A percentile compares a stretch with the other conserved stretches of the same genome.
These are phyloP conservation scores for Mycena latifolia DNA, from an alignment of 768 basidiomycete species.

Conservation along the genomic window DNA sequence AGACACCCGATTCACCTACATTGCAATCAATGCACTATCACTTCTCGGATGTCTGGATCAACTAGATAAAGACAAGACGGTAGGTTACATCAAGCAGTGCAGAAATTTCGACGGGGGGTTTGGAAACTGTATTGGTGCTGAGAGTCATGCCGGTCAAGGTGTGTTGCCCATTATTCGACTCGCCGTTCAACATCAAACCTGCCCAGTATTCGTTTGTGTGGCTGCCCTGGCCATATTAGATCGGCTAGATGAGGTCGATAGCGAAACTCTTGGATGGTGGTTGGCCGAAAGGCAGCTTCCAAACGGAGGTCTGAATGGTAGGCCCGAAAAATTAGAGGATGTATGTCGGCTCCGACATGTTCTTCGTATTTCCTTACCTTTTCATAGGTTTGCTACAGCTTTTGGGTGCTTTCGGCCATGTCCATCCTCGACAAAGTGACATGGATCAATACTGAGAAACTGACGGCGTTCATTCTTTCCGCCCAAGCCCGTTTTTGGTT, in stretches of 20 bases:
- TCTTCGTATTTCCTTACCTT: not conserved
- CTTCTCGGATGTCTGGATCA: slow-evolving; percentile 81
- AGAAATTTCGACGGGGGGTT: slow-evolving; percentile 97
- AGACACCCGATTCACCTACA: slow-evolving; percentile 93
- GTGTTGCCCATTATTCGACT: slow-evolving; percentile 13
- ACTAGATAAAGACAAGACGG: slow-evolving; percentile 76
- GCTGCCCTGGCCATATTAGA: slow-evolving; percentile 91
- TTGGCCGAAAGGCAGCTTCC: slow-evolving; percentile 93
- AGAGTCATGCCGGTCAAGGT: slow-evolving; percentile 96
- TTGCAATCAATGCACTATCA: slow-evolving; percentile 85
- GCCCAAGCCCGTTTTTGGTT: slow-evolving; percentile 72
- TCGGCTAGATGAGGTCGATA: slow-evolving; percentile 82
- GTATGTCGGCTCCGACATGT: slow-evolving; percentile 59
- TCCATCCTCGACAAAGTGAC: slow-evolving; percentile 84
- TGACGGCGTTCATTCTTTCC: slow-evolving; percentile 86
- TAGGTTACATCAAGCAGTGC: slow-evolving; percentile 81
- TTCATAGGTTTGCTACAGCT: slow-evolving; percentile 93
- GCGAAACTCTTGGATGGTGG: slow-evolving; percentile 92
- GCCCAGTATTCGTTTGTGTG: slow-evolving; percentile 88
- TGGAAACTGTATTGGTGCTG: slow-evolving; percentile 85
- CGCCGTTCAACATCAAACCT: slow-evolving; percentile 1
- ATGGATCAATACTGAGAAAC: slow-evolving; percentile 90
- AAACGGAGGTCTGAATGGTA: slow-evolving; percentile 93
- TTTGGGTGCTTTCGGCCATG: slow-evolving; percentile 93
- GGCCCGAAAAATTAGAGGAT: slow-evolving; percentile 98